A percentile compares a stretch with the other conserved stretches of the same genome.
Conservation (phyloP, 306 rosid species). For the Arachis hypogaea region DNA sequence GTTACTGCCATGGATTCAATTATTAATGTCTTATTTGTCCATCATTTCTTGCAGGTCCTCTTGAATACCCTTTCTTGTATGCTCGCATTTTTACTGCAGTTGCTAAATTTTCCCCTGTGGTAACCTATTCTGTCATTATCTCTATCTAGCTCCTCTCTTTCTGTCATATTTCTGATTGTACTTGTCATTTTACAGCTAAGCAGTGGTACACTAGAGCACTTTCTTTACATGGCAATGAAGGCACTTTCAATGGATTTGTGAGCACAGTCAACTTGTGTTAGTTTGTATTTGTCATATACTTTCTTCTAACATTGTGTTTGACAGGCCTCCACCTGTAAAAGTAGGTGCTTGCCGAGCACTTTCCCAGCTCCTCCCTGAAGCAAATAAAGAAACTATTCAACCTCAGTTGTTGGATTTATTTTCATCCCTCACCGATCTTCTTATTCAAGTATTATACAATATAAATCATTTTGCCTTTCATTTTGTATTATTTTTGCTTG, state of each 20-base stretch:
- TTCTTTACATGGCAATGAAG: conserved; percentile 73
- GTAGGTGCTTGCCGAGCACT: conserved; percentile 96
- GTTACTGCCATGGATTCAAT: conserved; percentile 14
- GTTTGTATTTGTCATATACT: conserved; percentile 28
- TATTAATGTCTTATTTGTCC: not conserved
- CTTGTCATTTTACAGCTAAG: conserved; percentile 59
- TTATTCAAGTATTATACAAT: conserved; percentile 62
- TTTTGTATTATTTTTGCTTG: conserved; percentile 36
- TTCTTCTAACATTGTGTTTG: conserved; percentile 35
- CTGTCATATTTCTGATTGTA: conserved; percentile 31
- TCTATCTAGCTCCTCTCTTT: conserved; percentile 7
- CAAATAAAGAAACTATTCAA: conserved; percentile 63
- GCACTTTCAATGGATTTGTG: conserved; percentile 85
- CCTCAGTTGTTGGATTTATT: conserved; percentile 73
- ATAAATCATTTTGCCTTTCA: conserved; percentile 27
- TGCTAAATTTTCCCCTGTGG: conserved; percentile 90
- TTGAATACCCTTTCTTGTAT: conserved; percentile 79
- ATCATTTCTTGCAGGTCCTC: conserved; percentile 63
- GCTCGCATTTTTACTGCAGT: conserved; percentile 81
- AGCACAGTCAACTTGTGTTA: conserved; percentile 35
- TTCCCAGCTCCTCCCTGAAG: conserved; percentile 81
- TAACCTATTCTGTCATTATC: conserved; percentile 41
- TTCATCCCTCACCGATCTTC: conserved; percentile 83
- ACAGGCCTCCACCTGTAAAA: conserved; percentile 90
- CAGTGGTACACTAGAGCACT: conserved; percentile 61